Evolutionary conservation across 225 moss, liverwort and hornwort genomes (phyloP).

Genomic region (Polytrichum formosum): DNA sequence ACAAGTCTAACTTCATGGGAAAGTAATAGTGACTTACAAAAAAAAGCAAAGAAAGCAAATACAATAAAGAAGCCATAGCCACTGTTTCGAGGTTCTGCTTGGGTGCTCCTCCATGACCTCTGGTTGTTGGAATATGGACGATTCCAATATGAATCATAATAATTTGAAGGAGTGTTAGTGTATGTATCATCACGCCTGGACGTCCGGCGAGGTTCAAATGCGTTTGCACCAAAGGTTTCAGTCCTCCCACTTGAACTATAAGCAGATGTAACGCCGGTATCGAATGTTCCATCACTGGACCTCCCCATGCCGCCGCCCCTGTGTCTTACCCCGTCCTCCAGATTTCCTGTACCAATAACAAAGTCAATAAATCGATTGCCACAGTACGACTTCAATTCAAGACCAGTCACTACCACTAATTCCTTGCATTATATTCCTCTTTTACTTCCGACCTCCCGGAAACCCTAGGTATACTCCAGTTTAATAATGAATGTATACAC

Average conservation of each 20-base stretch:
- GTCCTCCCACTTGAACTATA: conserved; percentile 19
- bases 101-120: conserved; percentile 41
- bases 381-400: neutral
- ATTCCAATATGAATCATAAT: conserved; percentile 47
- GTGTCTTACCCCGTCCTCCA: conserved; percentile 31
- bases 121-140: conserved; percentile 39
- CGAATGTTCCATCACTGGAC: conserved; percentile 38
- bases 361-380: neutral
- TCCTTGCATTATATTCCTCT: no score
- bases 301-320: conserved; percentile 32
- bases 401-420: neutral
- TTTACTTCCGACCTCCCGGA: no score
- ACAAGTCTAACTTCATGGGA: neutral
- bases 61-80: conserved; percentile 35
- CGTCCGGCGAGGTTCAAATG: conserved; percentile 3
- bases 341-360: conserved; percentile 18
- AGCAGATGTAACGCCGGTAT: conserved; percentile 16
- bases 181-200: conserved; percentile 29
- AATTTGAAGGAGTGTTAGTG: conserved; percentile 1
- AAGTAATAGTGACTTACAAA: conserved; percentile 21
- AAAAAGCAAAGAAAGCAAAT: conserved; percentile 26
- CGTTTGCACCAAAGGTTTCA: conserved; percentile 9
- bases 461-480: no score
- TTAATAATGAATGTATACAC: neutral
- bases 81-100: conserved; percentile 21